phyloP scores from a whole-genome alignment of 116 monocot species.

The Trichopus zeylanicus region DNA sequence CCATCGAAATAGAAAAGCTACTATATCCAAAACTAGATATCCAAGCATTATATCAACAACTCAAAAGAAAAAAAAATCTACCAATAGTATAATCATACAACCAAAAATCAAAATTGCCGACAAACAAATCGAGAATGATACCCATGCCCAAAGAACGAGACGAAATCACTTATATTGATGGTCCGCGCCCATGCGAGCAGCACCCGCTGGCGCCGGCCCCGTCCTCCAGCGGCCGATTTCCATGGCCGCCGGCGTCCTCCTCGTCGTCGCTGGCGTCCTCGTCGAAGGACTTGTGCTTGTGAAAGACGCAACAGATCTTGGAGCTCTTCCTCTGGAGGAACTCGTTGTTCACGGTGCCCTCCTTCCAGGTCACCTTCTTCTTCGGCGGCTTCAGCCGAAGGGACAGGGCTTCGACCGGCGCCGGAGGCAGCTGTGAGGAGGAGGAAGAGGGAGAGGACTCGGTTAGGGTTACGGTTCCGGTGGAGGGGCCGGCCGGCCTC shows the following conservation, averaged over 20 bases:
- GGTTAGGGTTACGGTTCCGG: slow-evolving; percentile 40
- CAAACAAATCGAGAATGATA: too few species aligned
- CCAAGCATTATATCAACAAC: too few species aligned
- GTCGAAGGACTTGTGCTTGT: slow-evolving; percentile 87
- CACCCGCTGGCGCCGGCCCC: background rate
- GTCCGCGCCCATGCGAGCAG: background rate
- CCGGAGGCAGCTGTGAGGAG: slow-evolving; percentile 6
- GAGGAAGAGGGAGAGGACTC: slow-evolving; percentile 24
- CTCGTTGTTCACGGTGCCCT: slow-evolving; percentile 96
- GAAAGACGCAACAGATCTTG: slow-evolving; percentile 95
- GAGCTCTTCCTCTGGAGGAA: slow-evolving; percentile 70
- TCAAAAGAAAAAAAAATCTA: too few species aligned
- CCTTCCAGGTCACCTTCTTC: slow-evolving; percentile 98
- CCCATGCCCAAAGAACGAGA: background rate
- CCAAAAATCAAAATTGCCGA: too few species aligned
- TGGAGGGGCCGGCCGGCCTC: slow-evolving; percentile 12
- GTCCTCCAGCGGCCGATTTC: background rate
- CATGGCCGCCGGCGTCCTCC: slow-evolving; percentile 8
- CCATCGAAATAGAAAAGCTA: too few species aligned
- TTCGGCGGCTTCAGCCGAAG: slow-evolving; percentile 60
- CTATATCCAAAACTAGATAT: too few species aligned
- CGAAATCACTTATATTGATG: background rate
- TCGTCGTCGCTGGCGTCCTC: slow-evolving; percentile 89
- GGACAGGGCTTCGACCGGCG: slow-evolving; percentile 36
- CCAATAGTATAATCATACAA: too few species aligned